phyloP scores from a whole-genome alignment of 2,329 filamentous ascomycete species.

The Pseudogymnoascus destructans region DNA sequence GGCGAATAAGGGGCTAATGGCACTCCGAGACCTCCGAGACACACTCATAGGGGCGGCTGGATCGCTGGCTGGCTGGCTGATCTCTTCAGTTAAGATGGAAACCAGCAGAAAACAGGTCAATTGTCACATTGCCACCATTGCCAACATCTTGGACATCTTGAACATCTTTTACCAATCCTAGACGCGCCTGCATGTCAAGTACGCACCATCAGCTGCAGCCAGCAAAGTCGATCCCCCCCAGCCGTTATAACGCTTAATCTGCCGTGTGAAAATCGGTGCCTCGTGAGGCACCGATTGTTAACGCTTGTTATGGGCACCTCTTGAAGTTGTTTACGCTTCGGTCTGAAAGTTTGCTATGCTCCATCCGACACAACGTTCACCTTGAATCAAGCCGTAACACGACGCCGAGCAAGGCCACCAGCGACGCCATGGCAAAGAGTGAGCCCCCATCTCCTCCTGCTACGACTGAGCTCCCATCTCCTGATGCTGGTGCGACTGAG shows the following conservation, averaged over 20 bases:
- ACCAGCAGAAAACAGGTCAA: neutral
- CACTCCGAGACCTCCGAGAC: no score
- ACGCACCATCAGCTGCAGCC: neutral
- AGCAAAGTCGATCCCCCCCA: neutral
- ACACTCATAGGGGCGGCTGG: constrained; percentile 3
- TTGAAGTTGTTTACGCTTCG: neutral
- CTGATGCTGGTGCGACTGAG: neutral
- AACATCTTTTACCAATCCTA: constrained; percentile 2
- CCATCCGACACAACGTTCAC: neutral
- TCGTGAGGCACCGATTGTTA: constrained; percentile 7
- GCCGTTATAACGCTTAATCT: constrained; percentile 3
- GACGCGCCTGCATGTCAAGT: neutral
- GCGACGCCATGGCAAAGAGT: neutral
- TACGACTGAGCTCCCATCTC: neutral
- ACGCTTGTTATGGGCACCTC: constrained; percentile 6
- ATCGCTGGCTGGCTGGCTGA: neutral
- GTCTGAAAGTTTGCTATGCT: constrained; percentile 2
- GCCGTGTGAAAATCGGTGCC: constrained; percentile 5
- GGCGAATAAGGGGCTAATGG: no score
- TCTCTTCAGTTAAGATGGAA: neutral
- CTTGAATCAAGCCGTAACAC: neutral
- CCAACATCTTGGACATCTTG: no score
- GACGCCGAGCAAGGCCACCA: neutral
- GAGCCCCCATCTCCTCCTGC: neutral
- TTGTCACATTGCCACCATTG: no score